A percentile compares a stretch with the other conserved stretches of the same genome.
phyloP scores from a whole-genome alignment of 805 yeast genomes.

The Millerago galiae region DNA sequence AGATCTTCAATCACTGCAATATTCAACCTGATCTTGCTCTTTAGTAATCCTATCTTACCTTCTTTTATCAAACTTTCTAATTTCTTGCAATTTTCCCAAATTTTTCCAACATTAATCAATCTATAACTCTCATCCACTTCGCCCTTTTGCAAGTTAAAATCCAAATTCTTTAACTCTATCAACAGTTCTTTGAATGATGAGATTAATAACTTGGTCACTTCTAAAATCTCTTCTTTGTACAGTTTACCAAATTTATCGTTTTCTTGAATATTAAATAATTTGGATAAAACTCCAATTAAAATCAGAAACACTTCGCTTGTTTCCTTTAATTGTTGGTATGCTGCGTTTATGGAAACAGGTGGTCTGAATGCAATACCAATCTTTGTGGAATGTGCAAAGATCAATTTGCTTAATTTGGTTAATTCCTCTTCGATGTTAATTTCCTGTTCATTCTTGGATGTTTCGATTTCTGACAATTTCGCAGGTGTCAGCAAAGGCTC shows the following conservation, averaged over 20 bases:
- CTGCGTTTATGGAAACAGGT: conserved; percentile 43
- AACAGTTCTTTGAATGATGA: conserved; percentile 15
- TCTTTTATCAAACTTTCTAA: conserved; percentile 34
- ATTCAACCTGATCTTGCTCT: conserved; percentile 37
- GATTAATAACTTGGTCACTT: conserved; percentile 13
- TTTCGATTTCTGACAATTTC: background rate
- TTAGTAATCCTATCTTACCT: conserved; percentile 52
- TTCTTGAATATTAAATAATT: conserved; percentile 21
- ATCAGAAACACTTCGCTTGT: conserved; percentile 38
- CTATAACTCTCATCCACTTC: conserved; percentile 30
- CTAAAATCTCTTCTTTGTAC: conserved; percentile 22
- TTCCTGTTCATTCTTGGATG: background rate
- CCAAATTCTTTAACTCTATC: conserved; percentile 19
- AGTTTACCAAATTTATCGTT: conserved; percentile 27
- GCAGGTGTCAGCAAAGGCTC: conserved; percentile 4
- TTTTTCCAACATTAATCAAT: conserved; percentile 53
- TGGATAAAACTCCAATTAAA: conserved; percentile 38
- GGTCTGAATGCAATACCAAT: conserved; percentile 66
- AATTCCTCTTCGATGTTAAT: conserved; percentile 43
- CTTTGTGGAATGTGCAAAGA: conserved; percentile 74
- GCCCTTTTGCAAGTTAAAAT: conserved; percentile 14
- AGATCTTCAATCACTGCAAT: conserved; percentile 52
- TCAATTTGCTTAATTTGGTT: conserved; percentile 48
- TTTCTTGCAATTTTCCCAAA: conserved; percentile 64
- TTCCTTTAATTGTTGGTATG: conserved; percentile 41